Evolutionary conservation across 345 rosid genomes (phyloP).

Genomic region (Brassica carinata): DNA sequence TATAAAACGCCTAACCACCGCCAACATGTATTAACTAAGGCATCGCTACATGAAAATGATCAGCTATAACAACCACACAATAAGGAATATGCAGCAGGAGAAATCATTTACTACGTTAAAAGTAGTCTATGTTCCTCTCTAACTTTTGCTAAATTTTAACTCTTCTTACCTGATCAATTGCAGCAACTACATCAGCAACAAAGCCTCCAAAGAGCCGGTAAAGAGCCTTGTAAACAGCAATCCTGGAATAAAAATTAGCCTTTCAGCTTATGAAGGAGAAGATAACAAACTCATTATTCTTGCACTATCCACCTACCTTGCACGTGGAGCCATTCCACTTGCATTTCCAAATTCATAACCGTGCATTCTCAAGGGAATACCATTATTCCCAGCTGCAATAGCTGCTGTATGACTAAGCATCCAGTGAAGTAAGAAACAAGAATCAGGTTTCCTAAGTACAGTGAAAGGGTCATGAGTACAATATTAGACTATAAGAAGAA

Average conservation of each 20-base stretch:
- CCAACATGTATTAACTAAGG: not conserved
- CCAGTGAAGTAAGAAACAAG: not conserved
- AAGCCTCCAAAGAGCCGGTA: conserved; percentile 98
- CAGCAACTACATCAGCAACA: conserved; percentile 98
- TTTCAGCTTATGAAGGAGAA: conserved; percentile 10
- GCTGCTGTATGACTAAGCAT: conserved; percentile 86
- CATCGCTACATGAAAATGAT: not conserved
- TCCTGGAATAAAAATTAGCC: conserved; percentile 46
- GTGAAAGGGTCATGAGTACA: not conserved
- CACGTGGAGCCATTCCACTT: conserved; percentile 99
- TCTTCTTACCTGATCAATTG: conserved; percentile 86
- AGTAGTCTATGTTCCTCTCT: not conserved
- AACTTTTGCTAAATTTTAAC: not conserved
- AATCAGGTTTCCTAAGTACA: conserved; percentile 32
- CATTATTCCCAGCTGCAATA: conserved; percentile 98
- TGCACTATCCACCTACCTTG: conserved; percentile 57
- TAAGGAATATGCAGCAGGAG: not conserved
- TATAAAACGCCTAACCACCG: too few relatives aligned
- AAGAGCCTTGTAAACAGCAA: conserved; percentile 97
- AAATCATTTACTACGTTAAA: not conserved
- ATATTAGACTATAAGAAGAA: not conserved
- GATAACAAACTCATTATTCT: not conserved
- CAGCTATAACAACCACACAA: too few relatives aligned
- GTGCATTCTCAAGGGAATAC: conserved; percentile 83
- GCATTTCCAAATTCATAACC: conserved; percentile 99